Evolutionary conservation across 768 basidiomycete genomes (phyloP).

Genomic region (Pleurotus pulmonarius): DNA sequence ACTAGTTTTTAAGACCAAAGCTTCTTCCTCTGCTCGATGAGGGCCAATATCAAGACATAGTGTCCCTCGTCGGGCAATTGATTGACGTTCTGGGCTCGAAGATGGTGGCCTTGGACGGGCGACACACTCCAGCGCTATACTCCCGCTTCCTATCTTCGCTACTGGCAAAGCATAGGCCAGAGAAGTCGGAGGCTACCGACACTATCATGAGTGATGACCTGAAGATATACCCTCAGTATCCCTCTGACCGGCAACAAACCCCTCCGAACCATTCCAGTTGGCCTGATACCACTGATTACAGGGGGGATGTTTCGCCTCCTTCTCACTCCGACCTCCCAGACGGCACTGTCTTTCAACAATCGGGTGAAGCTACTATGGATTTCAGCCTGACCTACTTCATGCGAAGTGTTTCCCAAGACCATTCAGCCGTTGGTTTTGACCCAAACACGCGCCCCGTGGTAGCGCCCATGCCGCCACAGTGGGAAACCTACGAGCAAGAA

Average conservation of each 20-base stretch:
- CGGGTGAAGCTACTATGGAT: conserved; percentile 38
- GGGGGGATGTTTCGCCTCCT: conserved; percentile 9
- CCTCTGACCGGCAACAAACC: conserved; percentile 19
- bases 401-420: conserved; percentile 28
- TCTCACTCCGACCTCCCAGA: conserved; percentile 8
- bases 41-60: conserved; percentile 35
- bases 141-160: conserved; percentile 51
- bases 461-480: not conserved
- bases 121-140: conserved; percentile 55
- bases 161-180: conserved; percentile 32
- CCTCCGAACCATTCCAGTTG: conserved; percentile 33
- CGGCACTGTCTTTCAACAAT: conserved; percentile 16
- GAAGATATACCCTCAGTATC: conserved; percentile 17
- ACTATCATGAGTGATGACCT: conserved; percentile 13
- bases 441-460: not conserved
- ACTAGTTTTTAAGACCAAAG: conserved; percentile 48
- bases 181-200: not conserved
- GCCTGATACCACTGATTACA: conserved; percentile 35
- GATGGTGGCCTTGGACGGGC: conserved; percentile 50
- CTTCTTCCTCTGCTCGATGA: conserved; percentile 39
- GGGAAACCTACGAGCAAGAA: not conserved
- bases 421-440: not conserved
- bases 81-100: conserved; percentile 43
- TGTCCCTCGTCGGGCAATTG: conserved; percentile 36
- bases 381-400: conserved; percentile 45